phyloP scores from a whole-genome alignment of 2,329 filamentous ascomycete species.

The Trichoderma semiorbis region DNA sequence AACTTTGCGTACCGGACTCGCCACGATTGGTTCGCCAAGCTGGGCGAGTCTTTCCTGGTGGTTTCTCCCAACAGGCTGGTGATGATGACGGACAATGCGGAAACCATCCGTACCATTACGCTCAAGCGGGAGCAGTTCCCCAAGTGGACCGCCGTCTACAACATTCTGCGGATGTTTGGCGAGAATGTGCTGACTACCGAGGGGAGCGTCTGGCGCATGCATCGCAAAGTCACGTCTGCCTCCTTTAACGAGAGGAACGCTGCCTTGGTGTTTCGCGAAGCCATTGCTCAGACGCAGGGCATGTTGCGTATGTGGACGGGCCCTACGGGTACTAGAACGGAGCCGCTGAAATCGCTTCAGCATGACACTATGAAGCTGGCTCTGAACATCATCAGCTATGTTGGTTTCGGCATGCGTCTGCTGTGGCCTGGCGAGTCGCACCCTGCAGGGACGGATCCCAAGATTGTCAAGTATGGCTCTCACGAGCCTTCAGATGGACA shows the following conservation, averaged over 20 bases:
- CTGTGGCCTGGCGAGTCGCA: conserved; percentile 61
- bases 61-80: conserved; percentile 54
- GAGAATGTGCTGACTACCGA: conserved; percentile 70
- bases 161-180: conserved; percentile 52
- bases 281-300: conserved; percentile 57
- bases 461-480: conserved; percentile 47
- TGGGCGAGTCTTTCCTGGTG: conserved; percentile 63
- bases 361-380: conserved; percentile 62
- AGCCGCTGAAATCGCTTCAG: conserved; percentile 54
- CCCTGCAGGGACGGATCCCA: conserved; percentile 41
- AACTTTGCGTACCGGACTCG: conserved; percentile 58
- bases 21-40: conserved; percentile 54
- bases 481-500: conserved; percentile 49
- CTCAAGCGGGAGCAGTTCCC: conserved; percentile 67
- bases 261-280: conserved; percentile 61
- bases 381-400: conserved; percentile 58
- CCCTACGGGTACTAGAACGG: conserved; percentile 22
- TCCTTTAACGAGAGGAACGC: conserved; percentile 77
- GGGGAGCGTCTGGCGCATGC: conserved; percentile 65
- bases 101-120: conserved; percentile 63
- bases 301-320: conserved; percentile 59
- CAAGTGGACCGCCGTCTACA: conserved; percentile 36
- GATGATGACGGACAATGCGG: conserved; percentile 60
- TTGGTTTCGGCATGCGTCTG: conserved; percentile 65
- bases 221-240: conserved; percentile 68